A percentile compares a stretch with the other conserved stretches of the same genome.
phyloP scores from a whole-genome alignment of 2,329 filamentous ascomycete species.

The Trichoderma citrinoviride region DNA sequence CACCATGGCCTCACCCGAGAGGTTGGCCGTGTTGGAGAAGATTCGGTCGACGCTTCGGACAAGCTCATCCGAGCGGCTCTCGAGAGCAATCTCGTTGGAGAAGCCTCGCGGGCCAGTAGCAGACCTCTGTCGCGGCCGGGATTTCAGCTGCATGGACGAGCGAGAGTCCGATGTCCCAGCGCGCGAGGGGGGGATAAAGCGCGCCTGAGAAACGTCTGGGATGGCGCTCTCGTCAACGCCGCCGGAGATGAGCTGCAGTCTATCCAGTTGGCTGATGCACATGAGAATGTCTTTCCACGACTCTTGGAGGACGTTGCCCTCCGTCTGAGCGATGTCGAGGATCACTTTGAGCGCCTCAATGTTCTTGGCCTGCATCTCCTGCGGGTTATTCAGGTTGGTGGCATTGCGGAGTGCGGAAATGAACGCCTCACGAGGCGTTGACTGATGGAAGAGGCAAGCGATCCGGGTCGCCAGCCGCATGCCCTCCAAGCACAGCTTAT shows the following conservation, averaged over 20 bases:
- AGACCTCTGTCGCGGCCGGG: conserved; percentile 48
- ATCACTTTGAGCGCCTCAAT: conserved; percentile 90
- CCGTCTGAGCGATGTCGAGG: conserved; percentile 86
- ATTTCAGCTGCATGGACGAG: conserved; percentile 63
- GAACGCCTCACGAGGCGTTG: conserved; percentile 92
- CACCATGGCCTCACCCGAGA: conserved; percentile 91
- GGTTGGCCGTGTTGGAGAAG: conserved; percentile 91
- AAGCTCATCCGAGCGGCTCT: conserved; percentile 89
- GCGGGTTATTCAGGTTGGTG: conserved; percentile 92
- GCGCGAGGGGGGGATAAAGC: conserved; percentile 62
- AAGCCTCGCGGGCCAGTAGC: conserved; percentile 62
- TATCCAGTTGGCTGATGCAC: conserved; percentile 92
- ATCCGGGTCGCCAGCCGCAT: conserved; percentile 93
- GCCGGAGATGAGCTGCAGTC: conserved; percentile 89
- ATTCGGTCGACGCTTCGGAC: conserved; percentile 92
- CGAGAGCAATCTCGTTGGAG: conserved; percentile 78
- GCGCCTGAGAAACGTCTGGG: conserved; percentile 84
- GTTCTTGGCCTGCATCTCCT: conserved; percentile 94
- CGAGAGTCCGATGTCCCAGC: conserved; percentile 56
- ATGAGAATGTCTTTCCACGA: conserved; percentile 97
- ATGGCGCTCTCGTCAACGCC: conserved; percentile 91
- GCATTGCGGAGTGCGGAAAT: conserved; percentile 89
- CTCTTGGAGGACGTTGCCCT: conserved; percentile 82
- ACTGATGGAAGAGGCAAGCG: conserved; percentile 87
- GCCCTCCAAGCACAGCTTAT: conserved; percentile 89